Percentiles rank a stretch among this genome's conserved stretches.
phyloP scores from a whole-genome alignment of 2,329 filamentous ascomycete species.

The Annulohypoxylon truncatum region DNA sequence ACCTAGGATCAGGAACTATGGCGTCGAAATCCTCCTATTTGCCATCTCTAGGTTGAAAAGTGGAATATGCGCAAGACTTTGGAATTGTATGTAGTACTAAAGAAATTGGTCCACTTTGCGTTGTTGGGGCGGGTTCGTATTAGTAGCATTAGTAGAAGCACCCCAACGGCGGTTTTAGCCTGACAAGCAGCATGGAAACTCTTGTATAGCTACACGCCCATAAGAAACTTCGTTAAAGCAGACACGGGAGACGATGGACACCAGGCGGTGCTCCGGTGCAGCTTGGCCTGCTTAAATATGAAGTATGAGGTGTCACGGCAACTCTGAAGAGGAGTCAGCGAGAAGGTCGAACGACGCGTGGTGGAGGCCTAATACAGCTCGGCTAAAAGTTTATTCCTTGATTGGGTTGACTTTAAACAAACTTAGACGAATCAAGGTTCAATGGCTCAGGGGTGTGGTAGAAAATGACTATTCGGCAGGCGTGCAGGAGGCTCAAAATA shows the following conservation, averaged over 20 bases:
- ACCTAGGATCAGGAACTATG: constrained; percentile 26
- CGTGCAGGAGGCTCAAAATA: constrained; percentile 39
- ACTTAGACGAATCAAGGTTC: constrained; percentile 26
- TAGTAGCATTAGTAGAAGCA: constrained; percentile 23
- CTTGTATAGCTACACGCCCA: constrained; percentile 19
- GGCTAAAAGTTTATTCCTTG: constrained; percentile 35
- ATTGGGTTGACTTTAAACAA: constrained; percentile 28
- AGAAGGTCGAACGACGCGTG: background rate
- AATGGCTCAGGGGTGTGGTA: constrained; percentile 8
- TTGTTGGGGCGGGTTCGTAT: constrained; percentile 5
- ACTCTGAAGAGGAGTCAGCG: constrained; percentile 20
- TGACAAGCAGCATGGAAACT: background rate
- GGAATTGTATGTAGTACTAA: constrained; percentile 9
- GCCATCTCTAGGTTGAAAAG: constrained; percentile 21
- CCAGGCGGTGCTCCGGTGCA: constrained; percentile 14
- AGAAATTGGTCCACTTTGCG: constrained; percentile 4
- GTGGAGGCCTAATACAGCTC: constrained; percentile 26
- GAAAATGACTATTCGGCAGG: constrained; percentile 12
- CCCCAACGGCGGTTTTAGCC: constrained; percentile 23
- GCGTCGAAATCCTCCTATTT: constrained; percentile 19
- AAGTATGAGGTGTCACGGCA: constrained; percentile 17
- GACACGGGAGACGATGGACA: constrained; percentile 10
- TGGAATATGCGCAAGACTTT: constrained; percentile 21
- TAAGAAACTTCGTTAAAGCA: constrained; percentile 1
- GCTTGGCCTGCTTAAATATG: constrained; percentile 22